These are phyloP conservation scores for Leccinum variicolor DNA, from an alignment of 768 basidiomycete species.

Conservation along the genomic window DNA sequence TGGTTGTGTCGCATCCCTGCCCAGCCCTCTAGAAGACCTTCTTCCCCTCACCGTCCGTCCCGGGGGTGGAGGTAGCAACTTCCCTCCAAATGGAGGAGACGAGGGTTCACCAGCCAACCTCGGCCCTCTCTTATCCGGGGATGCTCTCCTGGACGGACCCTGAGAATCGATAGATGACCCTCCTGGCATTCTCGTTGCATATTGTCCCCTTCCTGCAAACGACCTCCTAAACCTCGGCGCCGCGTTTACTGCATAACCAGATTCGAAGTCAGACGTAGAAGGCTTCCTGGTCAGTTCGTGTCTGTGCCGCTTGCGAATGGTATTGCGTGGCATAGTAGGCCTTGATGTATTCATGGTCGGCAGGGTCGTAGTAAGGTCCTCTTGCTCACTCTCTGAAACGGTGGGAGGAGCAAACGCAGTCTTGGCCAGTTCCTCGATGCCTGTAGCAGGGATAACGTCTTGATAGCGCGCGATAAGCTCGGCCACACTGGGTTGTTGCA, in stretches of 20 bases:
- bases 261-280: constrained; percentile 83
- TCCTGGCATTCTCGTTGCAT: constrained; percentile 51
- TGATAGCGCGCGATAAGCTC: constrained; percentile 84
- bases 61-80: constrained; percentile 26
- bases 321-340: constrained; percentile 32
- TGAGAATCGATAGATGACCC: constrained; percentile 51
- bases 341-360: constrained; percentile 18
- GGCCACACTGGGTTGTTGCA: constrained; percentile 66
- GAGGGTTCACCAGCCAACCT: constrained; percentile 36
- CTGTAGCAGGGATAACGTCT: constrained; percentile 69
- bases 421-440: constrained; percentile 67
- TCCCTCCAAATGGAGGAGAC: constrained; percentile 23
- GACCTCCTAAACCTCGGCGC: constrained; percentile 70
- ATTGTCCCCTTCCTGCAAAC: constrained; percentile 28
- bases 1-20: constrained; percentile 38
- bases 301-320: constrained; percentile 46
- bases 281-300: constrained; percentile 48
- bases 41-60: constrained; percentile 39
- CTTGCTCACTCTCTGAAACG: constrained; percentile 82
- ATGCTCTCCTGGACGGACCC: constrained; percentile 59
- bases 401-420: constrained; percentile 55
- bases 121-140: constrained; percentile 65
- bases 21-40: constrained; percentile 28
- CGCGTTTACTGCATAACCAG: constrained; percentile 90
- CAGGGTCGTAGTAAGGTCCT: constrained; percentile 38